phyloP scores from a whole-genome alignment of 345 rosid genomes.

The Crucihimalaya himalaica region DNA sequence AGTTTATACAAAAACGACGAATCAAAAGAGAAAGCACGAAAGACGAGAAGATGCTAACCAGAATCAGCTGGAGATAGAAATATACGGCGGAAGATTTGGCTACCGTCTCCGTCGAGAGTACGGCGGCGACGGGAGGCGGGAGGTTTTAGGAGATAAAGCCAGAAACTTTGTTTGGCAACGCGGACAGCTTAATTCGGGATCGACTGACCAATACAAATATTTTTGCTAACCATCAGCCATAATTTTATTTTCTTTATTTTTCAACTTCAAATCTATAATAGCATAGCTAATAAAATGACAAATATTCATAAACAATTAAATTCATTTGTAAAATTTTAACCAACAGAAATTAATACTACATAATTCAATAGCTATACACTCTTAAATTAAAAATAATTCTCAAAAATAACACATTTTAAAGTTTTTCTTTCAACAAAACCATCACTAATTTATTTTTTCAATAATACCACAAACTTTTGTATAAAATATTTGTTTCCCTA shows the following conservation, averaged over 20 bases:
- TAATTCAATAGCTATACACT: too few species aligned
- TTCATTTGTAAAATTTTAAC: too few species aligned
- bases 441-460: too few species aligned
- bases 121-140: constrained; percentile 15
- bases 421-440: too few species aligned
- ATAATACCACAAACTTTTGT: too few species aligned
- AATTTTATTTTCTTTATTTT: neutral
- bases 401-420: too few species aligned
- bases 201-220: neutral
- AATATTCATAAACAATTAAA: too few species aligned
- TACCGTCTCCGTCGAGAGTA: constrained; percentile 15
- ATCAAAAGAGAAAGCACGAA: neutral
- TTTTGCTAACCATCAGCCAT: neutral
- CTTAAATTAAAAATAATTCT: too few species aligned
- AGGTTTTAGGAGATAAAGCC: neutral
- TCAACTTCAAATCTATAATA: neutral
- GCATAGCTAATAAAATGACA: too few species aligned
- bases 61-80: neutral
- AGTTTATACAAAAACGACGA: neutral
- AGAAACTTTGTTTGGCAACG: constrained; percentile 24
- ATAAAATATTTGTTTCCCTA: too few species aligned
- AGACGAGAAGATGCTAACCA: constrained; percentile 21
- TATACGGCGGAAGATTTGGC: neutral
- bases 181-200: neutral
- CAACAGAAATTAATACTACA: too few species aligned